Base-by-base conservation (phyloP, 495 filamentous ascomycete species). In the Entonaema liquescens region DNA sequence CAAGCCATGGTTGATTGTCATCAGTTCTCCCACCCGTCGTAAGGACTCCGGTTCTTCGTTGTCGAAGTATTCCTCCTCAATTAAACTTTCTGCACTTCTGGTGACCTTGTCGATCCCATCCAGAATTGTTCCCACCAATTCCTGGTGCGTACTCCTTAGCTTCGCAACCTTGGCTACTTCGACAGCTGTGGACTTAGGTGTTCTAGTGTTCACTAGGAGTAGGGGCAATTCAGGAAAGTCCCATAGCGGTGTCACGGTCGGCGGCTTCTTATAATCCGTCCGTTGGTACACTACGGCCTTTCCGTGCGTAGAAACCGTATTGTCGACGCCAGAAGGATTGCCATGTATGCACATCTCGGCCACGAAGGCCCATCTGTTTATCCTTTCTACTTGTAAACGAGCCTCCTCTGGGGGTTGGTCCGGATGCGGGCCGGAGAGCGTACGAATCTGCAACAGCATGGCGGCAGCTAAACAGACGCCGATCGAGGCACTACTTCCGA, bases 291-390 rank as follows among this genome's bases (percentile, higher is more conserved):
- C 84, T 2, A 98, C 94, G 3, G 94, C 95, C 82, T 95, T 97
- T 59, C 95, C 95, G 70, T 93, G 89, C 11, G 93, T 91, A 44
- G 95, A 83, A 55, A 99, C 95, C n/a, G 95, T 98, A 79, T 99
- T 99, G 82, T 99, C 95, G 57, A 99, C 92, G 0, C 95, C 95
- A 8, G 92, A 96, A 4, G 95, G 95, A 76, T 97, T 97, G 26
- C 94, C 94, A 79, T 99, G 95, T 47, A 97, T 98, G 74, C 93
- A 94, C 86, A 98, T 90, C 81, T 99, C 95, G 26, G 92, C 93
- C 1, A 98, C 95, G 76, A 96, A 98, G 0, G 95, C 95, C 95
- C 95, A 99, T 58, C 91, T 88, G 77, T 99, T 99, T 74, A 99
- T 96, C 61, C 94, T 89, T 81, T 98, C 93, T 21, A 97, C 83